phyloP scores from a whole-genome alignment of 2,329 filamentous ascomycete genomes.

The Colletotrichum paranaense region DNA sequence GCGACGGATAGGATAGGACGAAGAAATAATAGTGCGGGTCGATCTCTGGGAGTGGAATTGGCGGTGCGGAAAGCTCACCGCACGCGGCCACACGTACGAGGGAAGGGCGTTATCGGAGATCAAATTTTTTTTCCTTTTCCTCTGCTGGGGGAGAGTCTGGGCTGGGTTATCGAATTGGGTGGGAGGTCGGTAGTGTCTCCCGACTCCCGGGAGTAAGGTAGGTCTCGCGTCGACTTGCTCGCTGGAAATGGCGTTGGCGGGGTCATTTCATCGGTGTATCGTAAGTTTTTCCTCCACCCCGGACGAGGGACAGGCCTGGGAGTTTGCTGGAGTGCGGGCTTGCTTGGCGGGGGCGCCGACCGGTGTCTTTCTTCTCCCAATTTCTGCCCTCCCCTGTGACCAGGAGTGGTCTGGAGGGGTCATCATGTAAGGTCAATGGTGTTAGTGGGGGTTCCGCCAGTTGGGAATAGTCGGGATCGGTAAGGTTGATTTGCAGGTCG shows the following conservation, averaged over 20 bases:
- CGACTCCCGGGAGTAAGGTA: not conserved
- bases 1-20: not conserved
- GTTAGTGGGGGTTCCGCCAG: not conserved
- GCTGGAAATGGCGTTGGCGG: constrained; percentile 1
- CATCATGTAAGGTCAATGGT: not conserved
- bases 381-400: not conserved
- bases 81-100: not conserved
- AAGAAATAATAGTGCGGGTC: not conserved
- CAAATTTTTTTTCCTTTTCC: not conserved
- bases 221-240: not conserved
- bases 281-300: not conserved
- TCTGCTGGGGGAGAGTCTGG: not conserved
- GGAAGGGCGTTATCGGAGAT: constrained; percentile 6
- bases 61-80: not conserved
- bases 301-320: not conserved
- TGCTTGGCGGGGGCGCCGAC: not conserved
- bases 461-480: not conserved
- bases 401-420: not conserved
- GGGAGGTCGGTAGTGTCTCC: not conserved
- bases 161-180: not conserved
- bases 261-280: constrained; percentile 1
- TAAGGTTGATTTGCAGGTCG: not conserved
- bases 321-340: not conserved
- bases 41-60: not conserved
- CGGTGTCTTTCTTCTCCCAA: not conserved